A percentile compares a stretch with the other conserved stretches of the same genome.
phyloP scores from a whole-genome alignment of 2,329 filamentous ascomycete species.

The Colletotrichum noveboracense region DNA sequence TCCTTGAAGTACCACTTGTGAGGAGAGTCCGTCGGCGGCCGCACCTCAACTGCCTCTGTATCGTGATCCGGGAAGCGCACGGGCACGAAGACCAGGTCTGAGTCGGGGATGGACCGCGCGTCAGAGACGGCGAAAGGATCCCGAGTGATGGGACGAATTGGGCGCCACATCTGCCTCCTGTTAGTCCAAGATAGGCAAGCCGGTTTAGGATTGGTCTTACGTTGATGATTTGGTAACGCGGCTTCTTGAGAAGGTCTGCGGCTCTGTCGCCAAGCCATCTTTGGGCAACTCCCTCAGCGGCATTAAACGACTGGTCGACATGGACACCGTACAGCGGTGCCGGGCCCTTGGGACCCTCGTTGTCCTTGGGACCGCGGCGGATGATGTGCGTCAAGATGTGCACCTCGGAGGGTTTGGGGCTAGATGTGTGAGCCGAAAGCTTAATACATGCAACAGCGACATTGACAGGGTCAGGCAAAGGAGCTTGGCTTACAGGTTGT shows the following conservation, averaged over 20 bases:
- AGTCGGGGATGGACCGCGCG: conserved; percentile 52
- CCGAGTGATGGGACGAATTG: conserved; percentile 39
- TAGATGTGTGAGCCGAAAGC: background rate
- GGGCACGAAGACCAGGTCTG: conserved; percentile 49
- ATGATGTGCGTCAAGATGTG: conserved; percentile 20
- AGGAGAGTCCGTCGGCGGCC: conserved; percentile 43
- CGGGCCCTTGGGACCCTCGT: conserved; percentile 1
- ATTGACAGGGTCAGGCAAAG: background rate
- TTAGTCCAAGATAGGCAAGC: conserved; percentile 53
- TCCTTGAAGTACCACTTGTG: conserved; percentile 61
- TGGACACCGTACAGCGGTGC: conserved; percentile 41
- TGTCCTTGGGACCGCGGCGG: conserved; percentile 9
- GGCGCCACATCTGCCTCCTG: conserved; percentile 36
- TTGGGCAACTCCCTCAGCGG: conserved; percentile 30
- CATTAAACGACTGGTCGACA: conserved; percentile 61
- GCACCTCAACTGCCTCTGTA: conserved; percentile 53
- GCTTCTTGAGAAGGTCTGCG: conserved; percentile 36
- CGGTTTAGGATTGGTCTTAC: conserved; percentile 39
- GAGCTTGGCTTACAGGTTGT: background rate
- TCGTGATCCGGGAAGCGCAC: conserved; percentile 17
- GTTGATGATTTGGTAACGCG: conserved; percentile 60
- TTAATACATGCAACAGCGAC: background rate
- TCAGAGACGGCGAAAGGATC: conserved; percentile 62
- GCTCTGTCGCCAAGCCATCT: conserved; percentile 11
- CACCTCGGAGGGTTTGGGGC: conserved; percentile 8